These are phyloP conservation scores for Fraxinus baroniana DNA, from an alignment of 305 asterid species.

Conservation along the genomic window DNA sequence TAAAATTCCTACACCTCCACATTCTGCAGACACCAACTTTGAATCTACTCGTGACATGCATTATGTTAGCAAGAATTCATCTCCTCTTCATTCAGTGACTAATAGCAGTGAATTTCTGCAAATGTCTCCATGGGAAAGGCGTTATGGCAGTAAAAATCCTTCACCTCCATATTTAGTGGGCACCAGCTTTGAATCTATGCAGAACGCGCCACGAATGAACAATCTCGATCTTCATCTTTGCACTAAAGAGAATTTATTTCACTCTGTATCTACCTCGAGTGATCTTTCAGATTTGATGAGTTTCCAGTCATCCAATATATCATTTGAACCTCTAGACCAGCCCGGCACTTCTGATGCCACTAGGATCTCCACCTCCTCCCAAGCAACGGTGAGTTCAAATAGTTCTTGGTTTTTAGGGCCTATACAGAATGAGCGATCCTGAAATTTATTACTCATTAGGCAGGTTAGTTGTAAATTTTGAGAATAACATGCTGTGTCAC, in stretches of 20 bases:
- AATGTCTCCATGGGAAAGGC: conserved; percentile 5
- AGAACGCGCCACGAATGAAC: not conserved
- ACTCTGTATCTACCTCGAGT: conserved; percentile 31
- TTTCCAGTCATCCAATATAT: conserved; percentile 28
- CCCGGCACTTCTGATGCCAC: conserved; percentile 32
- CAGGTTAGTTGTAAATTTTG: not conserved
- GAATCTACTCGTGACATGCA: not conserved
- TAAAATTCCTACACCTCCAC: conserved; percentile 1
- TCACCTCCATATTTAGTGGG: not conserved
- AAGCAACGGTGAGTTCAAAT: conserved; percentile 12
- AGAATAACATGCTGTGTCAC: not conserved
- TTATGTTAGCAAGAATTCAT: not conserved
- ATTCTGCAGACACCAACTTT: not conserved
- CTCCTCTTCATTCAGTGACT: not conserved
- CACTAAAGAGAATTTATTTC: conserved; percentile 18
- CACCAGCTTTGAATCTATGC: not conserved
- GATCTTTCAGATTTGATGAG: conserved; percentile 29
- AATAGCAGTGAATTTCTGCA: conserved; percentile 4
- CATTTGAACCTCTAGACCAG: conserved; percentile 26
- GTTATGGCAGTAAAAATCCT: conserved; percentile 2
- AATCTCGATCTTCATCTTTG: conserved; percentile 16
- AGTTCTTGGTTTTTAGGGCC: not conserved
- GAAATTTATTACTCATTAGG: not conserved
- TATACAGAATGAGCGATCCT: not conserved
- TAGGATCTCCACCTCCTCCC: conserved; percentile 19